Conservation (phyloP, 2,329 filamentous ascomycete species). For the Metarhizium brunneum region DNA sequence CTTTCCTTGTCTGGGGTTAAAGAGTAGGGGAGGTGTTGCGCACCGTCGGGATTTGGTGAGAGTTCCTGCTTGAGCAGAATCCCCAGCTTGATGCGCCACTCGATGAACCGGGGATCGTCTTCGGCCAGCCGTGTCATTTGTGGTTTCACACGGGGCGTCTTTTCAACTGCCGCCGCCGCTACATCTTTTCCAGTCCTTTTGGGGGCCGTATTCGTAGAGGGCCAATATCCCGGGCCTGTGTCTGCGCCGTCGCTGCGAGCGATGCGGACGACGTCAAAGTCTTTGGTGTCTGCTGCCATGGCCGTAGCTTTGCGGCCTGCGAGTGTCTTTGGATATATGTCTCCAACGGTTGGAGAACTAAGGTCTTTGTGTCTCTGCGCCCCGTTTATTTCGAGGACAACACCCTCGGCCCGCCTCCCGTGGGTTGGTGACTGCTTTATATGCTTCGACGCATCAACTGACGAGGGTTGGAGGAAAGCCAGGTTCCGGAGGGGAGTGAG, state of each 20-base stretch:
- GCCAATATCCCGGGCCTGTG: conserved; percentile 36
- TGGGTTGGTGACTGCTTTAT: not conserved
- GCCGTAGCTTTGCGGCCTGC: not conserved
- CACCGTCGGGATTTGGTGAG: conserved; percentile 30
- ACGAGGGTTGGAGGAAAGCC: not conserved
- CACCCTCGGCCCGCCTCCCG: not conserved
- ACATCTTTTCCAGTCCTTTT: conserved; percentile 26
- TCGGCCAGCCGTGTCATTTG: conserved; percentile 34
- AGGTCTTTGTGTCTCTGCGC: not conserved
- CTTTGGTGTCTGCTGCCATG: conserved; percentile 25
- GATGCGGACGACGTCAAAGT: conserved; percentile 32
- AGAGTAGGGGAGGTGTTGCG: not conserved
- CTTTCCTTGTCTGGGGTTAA: not conserved
- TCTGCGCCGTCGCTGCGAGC: conserved; percentile 37
- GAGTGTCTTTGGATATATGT: not conserved
- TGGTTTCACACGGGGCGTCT: conserved; percentile 28
- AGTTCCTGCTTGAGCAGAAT: conserved; percentile 37
- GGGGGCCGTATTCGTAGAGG: conserved; percentile 18
- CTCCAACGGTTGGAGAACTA: not conserved
- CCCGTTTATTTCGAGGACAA: not conserved
- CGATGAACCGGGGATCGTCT: conserved; percentile 33
- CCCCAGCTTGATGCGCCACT: conserved; percentile 36
- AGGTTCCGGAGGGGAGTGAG: not conserved
- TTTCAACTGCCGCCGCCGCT: conserved; percentile 16
- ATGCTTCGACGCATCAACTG: not conserved